phyloP scores from a whole-genome alignment of 139 green algal species.

The Monoraphidium neglectum region DNA sequence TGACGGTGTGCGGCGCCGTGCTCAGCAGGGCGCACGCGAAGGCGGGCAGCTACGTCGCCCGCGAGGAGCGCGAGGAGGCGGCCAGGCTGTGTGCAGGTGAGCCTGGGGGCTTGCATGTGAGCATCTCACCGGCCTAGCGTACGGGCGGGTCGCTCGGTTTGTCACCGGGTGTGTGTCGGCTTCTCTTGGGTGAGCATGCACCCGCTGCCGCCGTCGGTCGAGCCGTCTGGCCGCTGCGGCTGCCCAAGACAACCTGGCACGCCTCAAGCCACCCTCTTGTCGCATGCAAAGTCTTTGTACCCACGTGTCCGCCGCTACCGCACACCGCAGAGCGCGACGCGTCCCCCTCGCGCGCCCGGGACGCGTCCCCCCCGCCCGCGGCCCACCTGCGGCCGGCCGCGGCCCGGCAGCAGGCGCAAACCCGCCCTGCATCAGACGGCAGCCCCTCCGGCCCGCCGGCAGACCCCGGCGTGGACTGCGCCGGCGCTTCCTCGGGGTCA shows the following conservation, averaged over 20 bases:
- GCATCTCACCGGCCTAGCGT: not conserved
- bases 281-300: too few species aligned
- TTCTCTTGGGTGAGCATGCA: not conserved
- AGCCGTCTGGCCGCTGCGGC: not conserved
- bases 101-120: not conserved
- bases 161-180: too few species aligned
- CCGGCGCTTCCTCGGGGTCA: not conserved
- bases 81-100: slow-evolving; percentile 12
- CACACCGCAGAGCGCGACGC: too few species aligned
- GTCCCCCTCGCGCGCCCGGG: too few species aligned
- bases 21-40: slow-evolving; percentile 7
- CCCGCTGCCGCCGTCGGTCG: not conserved
- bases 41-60: slow-evolving; percentile 10
- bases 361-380: too few species aligned
- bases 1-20: slow-evolving; percentile 24
- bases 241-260: too few species aligned
- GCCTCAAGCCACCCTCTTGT: too few species aligned
- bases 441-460: not conserved
- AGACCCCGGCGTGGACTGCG: not conserved
- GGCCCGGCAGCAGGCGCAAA: too few species aligned
- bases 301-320: too few species aligned
- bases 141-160: not conserved
- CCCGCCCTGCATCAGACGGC: not conserved
- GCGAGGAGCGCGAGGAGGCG: not conserved
- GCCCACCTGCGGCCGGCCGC: too few species aligned